Base-by-base conservation (phyloP, 2,329 filamentous ascomycete species). In the Trichoderma sp. region DNA sequence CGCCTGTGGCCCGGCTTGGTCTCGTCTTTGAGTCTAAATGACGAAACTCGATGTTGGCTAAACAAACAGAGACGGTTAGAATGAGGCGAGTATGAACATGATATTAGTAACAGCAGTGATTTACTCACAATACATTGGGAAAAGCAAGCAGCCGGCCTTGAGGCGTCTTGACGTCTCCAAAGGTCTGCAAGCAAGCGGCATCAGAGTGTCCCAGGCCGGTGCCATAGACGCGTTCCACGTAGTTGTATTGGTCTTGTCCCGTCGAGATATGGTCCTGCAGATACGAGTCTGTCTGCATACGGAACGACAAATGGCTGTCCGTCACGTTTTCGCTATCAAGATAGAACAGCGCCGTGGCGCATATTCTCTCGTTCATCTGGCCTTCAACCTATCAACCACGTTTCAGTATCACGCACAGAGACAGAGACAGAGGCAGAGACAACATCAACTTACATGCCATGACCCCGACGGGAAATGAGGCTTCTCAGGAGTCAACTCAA, bases 401-500 rank as follows among this genome's bases (percentile, higher is more conserved):
- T 66, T 43, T 43, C 37, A 66, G 39, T 37, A 49, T 52, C 7
- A 0, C 16, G 26, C 4, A 2, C 13, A 0, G 13, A 52, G 21
- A 5, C 2, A 4, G 11, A 5, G 14, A 21, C 26, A 26, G 0
- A 1, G 39, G 5, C 1, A 26, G 39, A n/a, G 39, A 24, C 1
- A 14, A 30, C 28, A 30, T 5, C 1, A 30, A 4, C 61, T 46
- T 52, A 76, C 73, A 70, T 86, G 84, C 81, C 83, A 86, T 1
- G 74, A 75, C 1, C 83, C 83, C 7, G 81, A 81, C 0, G 76
- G 73, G 70, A 85, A 88, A 0, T 73, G 71, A 0, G 85, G 83
- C 10, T 85, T 81, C 21, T 84, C 83, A 0, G 86, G 86, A 0
- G 81, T 84, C 5, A 89, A 78, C 34, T 86, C 79, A 59, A 88